Evolutionary conservation across 2,329 filamentous ascomycete genomes (phyloP).

Genomic region (Aspergillus vadensis): DNA sequence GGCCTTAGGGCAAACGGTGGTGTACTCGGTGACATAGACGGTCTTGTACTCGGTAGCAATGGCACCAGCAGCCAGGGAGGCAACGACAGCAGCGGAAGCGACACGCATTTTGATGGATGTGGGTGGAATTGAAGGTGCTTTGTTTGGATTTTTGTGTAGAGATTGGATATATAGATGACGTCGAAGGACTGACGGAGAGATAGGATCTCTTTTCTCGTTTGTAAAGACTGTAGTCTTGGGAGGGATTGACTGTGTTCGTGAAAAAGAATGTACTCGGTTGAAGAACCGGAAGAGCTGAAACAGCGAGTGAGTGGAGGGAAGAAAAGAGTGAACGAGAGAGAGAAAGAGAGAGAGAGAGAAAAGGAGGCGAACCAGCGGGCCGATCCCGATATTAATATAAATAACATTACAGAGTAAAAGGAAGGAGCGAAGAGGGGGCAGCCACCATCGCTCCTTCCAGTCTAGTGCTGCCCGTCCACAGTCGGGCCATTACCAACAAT

Average conservation of each 20-base stretch:
- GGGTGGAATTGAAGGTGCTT: background rate
- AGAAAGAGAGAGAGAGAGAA: conserved; percentile 15
- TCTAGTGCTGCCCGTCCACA: no score
- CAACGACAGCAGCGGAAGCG: conserved; percentile 44
- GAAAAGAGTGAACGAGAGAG: conserved; percentile 20
- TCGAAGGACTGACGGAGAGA: conserved; percentile 27
- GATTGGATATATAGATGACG: conserved; percentile 3
- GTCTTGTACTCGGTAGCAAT: conserved; percentile 52
- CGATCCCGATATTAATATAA: conserved; percentile 3
- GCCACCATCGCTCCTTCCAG: no score
- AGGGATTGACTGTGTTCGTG: conserved; percentile 14
- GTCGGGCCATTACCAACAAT: no score
- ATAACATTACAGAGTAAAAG: no score
- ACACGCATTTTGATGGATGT: conserved; percentile 52
- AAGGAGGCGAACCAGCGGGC: conserved; percentile 1
- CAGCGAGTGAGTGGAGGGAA: conserved; percentile 34
- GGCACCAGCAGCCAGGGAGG: conserved; percentile 44
- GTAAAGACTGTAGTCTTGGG: conserved; percentile 20
- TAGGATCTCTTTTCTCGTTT: conserved; percentile 4
- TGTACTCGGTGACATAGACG: conserved; percentile 66
- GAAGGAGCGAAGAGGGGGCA: no score
- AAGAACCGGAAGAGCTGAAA: conserved; percentile 49
- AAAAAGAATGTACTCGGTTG: conserved; percentile 44
- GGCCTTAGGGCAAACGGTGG: conserved; percentile 71
- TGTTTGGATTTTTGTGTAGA: background rate